Evolutionary conservation across 2,329 filamentous ascomycete genomes (phyloP), one percentile per base, ranked within the genome.

Genomic region (Colletotrichum sp.): DNA sequence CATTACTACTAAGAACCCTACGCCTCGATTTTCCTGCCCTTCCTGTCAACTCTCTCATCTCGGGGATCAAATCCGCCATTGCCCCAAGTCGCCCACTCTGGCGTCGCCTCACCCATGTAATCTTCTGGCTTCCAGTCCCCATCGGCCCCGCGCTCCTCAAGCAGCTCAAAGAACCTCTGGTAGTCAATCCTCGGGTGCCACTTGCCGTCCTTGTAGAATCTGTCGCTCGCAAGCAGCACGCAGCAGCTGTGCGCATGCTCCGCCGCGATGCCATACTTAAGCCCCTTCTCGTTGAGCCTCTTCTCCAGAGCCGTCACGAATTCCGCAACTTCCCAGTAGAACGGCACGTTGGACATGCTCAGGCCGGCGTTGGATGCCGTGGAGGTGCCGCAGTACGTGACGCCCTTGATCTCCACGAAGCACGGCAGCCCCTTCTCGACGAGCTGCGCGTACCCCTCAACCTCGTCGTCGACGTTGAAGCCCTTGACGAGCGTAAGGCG

Each of bases 241-340:
- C 96, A 98, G 87, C 97, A 98, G 81, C 94, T 97, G 86, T 98
- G 96, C 2, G 95, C 95, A 82, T 98, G 96, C 85, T 98, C 97
- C 3, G 96, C 97, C 0, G 95, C 96, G 79, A 98, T 96, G 21
- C 96, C 96, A 80, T 98, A 98, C 2, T 88, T 89, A 8, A 98
- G 87, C 0, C 95, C 95, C 55, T 95, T 90, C 66, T 89, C 88
- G 48, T 88, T 86, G 14, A 98, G 87, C 76, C 94, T 93, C 38
- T 86, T 85, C 77, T 96, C 92, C 0, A 98, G 89, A 1, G 94
- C 93, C 52, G 90, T 89, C 12, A 97, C 96, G 81, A 98, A 98
- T 4, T 93, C 92, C 43, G 91, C 91, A 4, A 98, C 94, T 85
- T 98, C 96, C 83, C 94, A 93, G 86, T 98, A 98, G 82, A 98